Evolutionary conservation across 2,329 filamentous ascomycete species (phyloP).

Genomic region (Ploettnerulaceae sp.): DNA sequence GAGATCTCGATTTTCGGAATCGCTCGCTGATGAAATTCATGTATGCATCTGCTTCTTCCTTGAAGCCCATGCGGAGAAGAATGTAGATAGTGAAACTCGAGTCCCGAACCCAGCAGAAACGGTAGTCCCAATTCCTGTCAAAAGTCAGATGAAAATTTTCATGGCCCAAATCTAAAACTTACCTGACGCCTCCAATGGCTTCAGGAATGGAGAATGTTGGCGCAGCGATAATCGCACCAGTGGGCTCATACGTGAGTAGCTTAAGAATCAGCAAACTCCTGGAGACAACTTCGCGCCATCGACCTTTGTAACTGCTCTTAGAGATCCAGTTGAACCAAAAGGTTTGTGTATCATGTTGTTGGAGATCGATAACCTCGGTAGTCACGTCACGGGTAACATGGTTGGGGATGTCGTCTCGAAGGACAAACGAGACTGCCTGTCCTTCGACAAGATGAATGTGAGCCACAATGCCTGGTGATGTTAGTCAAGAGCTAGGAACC

Average conservation of each 20-base stretch:
- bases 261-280: constrained; percentile 71
- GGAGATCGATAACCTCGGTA: constrained; percentile 50
- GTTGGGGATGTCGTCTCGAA: constrained; percentile 56
- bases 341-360: constrained; percentile 64
- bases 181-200: constrained; percentile 59
- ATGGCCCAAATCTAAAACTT: constrained; percentile 9
- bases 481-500: background rate
- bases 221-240: constrained; percentile 70
- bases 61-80: constrained; percentile 70
- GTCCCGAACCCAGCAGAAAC: constrained; percentile 76
- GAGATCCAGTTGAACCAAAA: constrained; percentile 73
- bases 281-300: constrained; percentile 67
- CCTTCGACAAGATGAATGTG: constrained; percentile 57
- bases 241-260: constrained; percentile 72
- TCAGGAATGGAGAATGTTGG: constrained; percentile 76
- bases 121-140: constrained; percentile 61
- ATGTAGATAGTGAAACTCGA: constrained; percentile 76
- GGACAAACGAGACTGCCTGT: constrained; percentile 63
- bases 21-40: constrained; percentile 74
- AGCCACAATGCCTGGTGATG: constrained; percentile 47
- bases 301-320: constrained; percentile 64
- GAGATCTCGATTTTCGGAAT: constrained; percentile 55
- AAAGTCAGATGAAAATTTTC: constrained; percentile 1
- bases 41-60: constrained; percentile 70
- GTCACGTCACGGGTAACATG: constrained; percentile 56